A percentile compares a stretch with the other conserved stretches of the same genome.
These are phyloP conservation scores for Komagataella pastoris DNA, from an alignment of 805 yeast species.

Conservation along the genomic window DNA sequence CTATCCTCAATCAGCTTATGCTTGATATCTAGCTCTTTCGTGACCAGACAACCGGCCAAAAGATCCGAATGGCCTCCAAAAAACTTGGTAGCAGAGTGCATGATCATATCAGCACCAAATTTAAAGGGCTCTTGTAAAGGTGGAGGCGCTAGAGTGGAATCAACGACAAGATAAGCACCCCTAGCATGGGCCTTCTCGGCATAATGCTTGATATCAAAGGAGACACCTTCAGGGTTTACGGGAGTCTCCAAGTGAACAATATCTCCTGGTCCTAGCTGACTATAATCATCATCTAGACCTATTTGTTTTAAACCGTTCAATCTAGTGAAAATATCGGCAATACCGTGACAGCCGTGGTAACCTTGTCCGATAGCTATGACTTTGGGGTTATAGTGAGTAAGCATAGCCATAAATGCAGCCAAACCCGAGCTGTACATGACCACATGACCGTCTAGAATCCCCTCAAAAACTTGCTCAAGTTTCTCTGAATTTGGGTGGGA, in stretches of 20 bases:
- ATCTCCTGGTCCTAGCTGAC: constrained; percentile 24
- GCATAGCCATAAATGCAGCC: constrained; percentile 34
- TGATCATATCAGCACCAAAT: constrained; percentile 36
- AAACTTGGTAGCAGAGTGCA: constrained; percentile 44
- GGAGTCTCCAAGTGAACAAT: constrained; percentile 39
- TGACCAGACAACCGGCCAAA: constrained; percentile 36
- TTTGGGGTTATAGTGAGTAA: constrained; percentile 32
- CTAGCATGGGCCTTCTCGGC: constrained; percentile 28
- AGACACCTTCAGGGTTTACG: constrained; percentile 36
- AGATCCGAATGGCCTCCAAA: constrained; percentile 44
- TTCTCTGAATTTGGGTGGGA: constrained; percentile 33
- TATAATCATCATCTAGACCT: constrained; percentile 18
- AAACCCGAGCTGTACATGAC: constrained; percentile 37
- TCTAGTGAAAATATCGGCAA: constrained; percentile 26
- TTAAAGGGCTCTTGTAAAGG: constrained; percentile 39
- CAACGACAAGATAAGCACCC: constrained; percentile 31
- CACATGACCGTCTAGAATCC: constrained; percentile 29
- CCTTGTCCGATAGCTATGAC: constrained; percentile 29
- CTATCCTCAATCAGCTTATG: constrained; percentile 24
- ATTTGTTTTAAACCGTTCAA: constrained; percentile 24
- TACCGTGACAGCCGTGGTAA: constrained; percentile 40
- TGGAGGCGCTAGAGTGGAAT: constrained; percentile 45
- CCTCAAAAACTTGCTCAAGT: constrained; percentile 29
- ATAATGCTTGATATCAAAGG: constrained; percentile 25
- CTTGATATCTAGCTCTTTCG: constrained; percentile 21